Percentiles rank a stretch among this genome's conserved stretches.
These are phyloP conservation scores for Xylaria acuta DNA, from an alignment of 495 filamentous ascomycete species.

Conservation along the genomic window DNA sequence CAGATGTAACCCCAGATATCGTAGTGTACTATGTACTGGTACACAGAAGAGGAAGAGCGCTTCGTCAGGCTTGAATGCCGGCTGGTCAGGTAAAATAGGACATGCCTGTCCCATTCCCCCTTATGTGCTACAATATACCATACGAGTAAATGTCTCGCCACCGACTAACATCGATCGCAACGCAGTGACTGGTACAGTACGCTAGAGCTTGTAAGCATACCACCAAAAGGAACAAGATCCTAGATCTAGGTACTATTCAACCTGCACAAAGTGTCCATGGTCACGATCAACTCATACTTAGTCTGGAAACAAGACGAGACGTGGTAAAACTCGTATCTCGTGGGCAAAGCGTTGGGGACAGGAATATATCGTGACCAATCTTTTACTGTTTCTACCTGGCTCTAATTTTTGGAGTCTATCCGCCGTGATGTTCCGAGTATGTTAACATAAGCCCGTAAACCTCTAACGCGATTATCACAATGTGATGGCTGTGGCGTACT, in stretches of 20 bases:
- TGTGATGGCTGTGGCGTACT: conserved; percentile 35
- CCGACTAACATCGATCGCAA: too few relatives aligned
- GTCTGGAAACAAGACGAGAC: not conserved
- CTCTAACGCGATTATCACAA: conserved; percentile 7
- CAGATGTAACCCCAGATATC: not conserved
- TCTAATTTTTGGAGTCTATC: not conserved
- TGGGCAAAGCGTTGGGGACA: not conserved
- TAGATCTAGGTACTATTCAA: not conserved
- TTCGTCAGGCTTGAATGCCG: not conserved
- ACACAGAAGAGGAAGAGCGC: not conserved
- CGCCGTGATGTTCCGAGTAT: not conserved
- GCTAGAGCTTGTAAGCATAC: not conserved
- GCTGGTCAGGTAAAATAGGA: not conserved
- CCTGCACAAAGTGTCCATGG: not conserved
- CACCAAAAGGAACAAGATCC: too few relatives aligned
- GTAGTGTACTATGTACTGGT: too few relatives aligned
- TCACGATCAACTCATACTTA: not conserved
- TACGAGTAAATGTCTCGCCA: too few relatives aligned
- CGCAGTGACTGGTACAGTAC: too few relatives aligned
- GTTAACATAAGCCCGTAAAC: not conserved
- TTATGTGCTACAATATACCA: not conserved
- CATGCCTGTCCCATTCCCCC: not conserved
- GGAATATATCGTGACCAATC: not conserved
- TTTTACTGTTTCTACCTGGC: not conserved
- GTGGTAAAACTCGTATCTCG: not conserved